Conservation (phyloP, 2,329 filamentous ascomycete genomes). For the Exophiala sideris region DNA sequence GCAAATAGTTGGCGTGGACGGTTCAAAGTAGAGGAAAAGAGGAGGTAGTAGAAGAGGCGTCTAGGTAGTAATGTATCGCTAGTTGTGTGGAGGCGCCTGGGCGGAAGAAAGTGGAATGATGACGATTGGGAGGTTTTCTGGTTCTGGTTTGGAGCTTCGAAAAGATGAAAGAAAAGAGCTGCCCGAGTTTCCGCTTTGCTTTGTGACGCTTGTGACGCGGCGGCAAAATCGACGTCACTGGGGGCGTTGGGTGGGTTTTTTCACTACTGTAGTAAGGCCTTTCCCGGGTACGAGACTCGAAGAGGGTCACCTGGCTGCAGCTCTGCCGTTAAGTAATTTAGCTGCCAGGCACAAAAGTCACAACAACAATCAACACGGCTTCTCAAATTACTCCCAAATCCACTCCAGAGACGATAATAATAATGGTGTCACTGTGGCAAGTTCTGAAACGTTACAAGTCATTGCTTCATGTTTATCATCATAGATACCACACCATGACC, state of each 20-base stretch:
- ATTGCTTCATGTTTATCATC: not conserved
- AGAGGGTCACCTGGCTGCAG: not conserved
- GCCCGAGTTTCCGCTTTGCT: not conserved
- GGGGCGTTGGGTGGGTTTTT: not conserved
- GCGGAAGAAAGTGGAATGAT: conserved; percentile 15
- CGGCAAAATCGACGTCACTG: conserved; percentile 14
- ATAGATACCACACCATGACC: too few species aligned
- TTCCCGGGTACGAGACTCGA: not conserved
- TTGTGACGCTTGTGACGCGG: conserved; percentile 3
- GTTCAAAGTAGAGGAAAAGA: not conserved
- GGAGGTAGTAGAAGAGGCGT: not conserved
- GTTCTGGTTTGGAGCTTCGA: not conserved
- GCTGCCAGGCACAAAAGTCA: not conserved
- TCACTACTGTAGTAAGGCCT: not conserved
- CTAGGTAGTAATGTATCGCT: not conserved
- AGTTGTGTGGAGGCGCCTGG: not conserved
- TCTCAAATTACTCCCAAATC: not conserved
- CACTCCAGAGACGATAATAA: not conserved
- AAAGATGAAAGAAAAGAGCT: not conserved
- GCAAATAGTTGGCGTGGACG: not conserved
- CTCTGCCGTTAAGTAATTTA: too few species aligned
- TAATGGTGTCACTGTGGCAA: conserved; percentile 14
- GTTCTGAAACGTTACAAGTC: not conserved
- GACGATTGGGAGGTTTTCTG: conserved; percentile 3
- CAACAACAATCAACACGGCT: not conserved